Base-by-base conservation (phyloP, 1,139 yeast genomes). In the Lodderomyces margitis region DNA sequence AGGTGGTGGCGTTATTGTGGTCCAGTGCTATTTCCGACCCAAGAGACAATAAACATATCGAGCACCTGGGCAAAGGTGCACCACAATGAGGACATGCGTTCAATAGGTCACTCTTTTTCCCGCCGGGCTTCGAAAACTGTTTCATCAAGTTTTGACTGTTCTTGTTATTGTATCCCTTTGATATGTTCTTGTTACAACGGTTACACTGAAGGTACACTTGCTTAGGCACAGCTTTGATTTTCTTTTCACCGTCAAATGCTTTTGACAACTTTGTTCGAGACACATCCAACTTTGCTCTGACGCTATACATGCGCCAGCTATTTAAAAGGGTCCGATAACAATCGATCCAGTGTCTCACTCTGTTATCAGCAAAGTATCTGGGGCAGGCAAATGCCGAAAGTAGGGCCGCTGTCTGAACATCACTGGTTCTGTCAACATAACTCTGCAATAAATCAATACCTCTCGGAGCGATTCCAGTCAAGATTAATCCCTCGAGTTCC, bases 401-500 rank as follows among this genome's bases (percentile, higher is more conserved):
- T 39, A 91, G 64, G 0, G 96, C 83, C 0, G 96, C 97, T 0
- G 96, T 89, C 61, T 92, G 98, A 2, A 91, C 87, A 59, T 92
- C 98, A 45, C 89, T 80, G 0, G 96, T 87, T 52, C 92, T 74
- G 57, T 89, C 94, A 34, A 91, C 95, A 61, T 86, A 92, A 2
- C 89, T 79, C 59, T 91, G 97, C 27, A 92, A 61, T 38, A 92
- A 70, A 56, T 87, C 87, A 21, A 88, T 78, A 0, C 96, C 95
- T 43, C 78, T 69, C 0, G 89, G 87, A 0, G 97, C 89, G 17
- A 92, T 75, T 21, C 98, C 98, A 0, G 98, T 91, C 39, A 92
- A 65, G 21, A 89, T 81, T 34, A 92, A 70, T 0, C 98, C 98
- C 62, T 92, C 98, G 21, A 92, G 67, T 51, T 91, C 96, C 5